Evolutionary conservation across 2,329 filamentous ascomycete species (phyloP).

Genomic region (Xylariaceae sp.): DNA sequence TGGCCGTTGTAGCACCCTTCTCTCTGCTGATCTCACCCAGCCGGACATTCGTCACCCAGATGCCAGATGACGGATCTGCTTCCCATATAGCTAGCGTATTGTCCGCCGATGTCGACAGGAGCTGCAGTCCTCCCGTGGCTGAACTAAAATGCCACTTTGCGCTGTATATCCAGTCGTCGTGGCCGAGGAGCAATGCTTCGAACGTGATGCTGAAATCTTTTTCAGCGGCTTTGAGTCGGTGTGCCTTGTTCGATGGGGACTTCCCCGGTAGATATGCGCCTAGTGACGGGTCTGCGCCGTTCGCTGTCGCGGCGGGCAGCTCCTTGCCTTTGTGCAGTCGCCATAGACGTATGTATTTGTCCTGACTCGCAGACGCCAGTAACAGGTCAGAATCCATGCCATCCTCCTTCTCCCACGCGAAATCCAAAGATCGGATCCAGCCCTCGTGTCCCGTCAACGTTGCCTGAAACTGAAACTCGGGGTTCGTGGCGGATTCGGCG

Average conservation of each 20-base stretch:
- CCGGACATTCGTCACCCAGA: constrained; percentile 83
- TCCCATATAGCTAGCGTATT: constrained; percentile 95
- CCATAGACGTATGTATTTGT: constrained; percentile 96
- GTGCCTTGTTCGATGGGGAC: constrained; percentile 83
- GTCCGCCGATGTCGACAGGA: constrained; percentile 89
- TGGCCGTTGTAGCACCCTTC: constrained; percentile 94
- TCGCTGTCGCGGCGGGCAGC: constrained; percentile 52
- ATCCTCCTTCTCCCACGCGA: constrained; percentile 56
- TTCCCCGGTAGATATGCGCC: constrained; percentile 61
- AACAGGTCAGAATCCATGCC: constrained; percentile 61
- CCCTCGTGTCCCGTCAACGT: constrained; percentile 87
- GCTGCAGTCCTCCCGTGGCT: constrained; percentile 54
- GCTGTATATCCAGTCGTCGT: constrained; percentile 98
- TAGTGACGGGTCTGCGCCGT: constrained; percentile 51
- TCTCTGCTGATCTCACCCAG: constrained; percentile 91
- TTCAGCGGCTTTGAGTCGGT: constrained; percentile 61
- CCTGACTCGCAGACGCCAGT: constrained; percentile 90
- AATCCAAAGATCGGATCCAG: constrained; percentile 85
- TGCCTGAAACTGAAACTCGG: constrained; percentile 65
- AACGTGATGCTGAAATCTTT: constrained; percentile 79
- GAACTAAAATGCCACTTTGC: constrained; percentile 63
- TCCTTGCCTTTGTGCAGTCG: constrained; percentile 69
- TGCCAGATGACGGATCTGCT: constrained; percentile 73
- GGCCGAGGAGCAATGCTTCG: constrained; percentile 86
- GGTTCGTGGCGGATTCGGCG: constrained; percentile 41